Evolutionary conservation across 805 yeast genomes (phyloP).

Genomic region (Nakazawaea laoshanensis): DNA sequence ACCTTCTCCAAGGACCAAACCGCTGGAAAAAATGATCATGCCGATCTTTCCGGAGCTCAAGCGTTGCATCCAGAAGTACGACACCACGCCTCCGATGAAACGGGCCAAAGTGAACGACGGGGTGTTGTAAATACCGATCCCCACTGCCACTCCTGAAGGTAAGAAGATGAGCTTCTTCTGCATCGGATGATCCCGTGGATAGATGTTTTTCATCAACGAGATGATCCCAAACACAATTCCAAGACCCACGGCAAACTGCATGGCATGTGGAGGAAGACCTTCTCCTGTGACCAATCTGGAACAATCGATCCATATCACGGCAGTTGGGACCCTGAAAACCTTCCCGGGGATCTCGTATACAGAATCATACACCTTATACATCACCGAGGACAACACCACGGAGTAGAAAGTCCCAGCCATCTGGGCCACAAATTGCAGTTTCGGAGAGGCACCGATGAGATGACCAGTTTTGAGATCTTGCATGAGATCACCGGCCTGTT

Average conservation of each 20-base stretch:
- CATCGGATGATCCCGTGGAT: slow-evolving; percentile 33
- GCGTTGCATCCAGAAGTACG: slow-evolving; percentile 47
- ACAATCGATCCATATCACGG: slow-evolving; percentile 94
- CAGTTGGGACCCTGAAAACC: slow-evolving; percentile 85
- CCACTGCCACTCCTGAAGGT: slow-evolving; percentile 96
- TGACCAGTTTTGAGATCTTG: slow-evolving; percentile 96
- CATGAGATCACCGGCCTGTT: slow-evolving; percentile 97
- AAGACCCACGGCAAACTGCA: slow-evolving; percentile 47
- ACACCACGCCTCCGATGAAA: slow-evolving; percentile 76
- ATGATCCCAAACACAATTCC: slow-evolving; percentile 64
- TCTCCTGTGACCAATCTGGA: slow-evolving; percentile 87
- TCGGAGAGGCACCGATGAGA: slow-evolving; percentile 83
- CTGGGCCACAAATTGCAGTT: slow-evolving; percentile 88
- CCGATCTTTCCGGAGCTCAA: slow-evolving; percentile 44
- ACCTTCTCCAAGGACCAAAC: slow-evolving; percentile 92
- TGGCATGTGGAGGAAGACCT: slow-evolving; percentile 78
- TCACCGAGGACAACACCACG: slow-evolving; percentile 64
- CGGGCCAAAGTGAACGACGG: slow-evolving; percentile 93
- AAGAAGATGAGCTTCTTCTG: slow-evolving; percentile 43
- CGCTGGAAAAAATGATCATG: slow-evolving; percentile 85
- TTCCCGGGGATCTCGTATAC: slow-evolving; percentile 83
- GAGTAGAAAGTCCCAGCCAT: slow-evolving; percentile 84
- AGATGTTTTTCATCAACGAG: slow-evolving; percentile 51
- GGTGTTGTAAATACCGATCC: slow-evolving; percentile 89
- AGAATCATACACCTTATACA: slow-evolving; percentile 73